These are phyloP conservation scores for Chaetomium sp. DNA, from an alignment of 2,329 filamentous ascomycete genomes.

Conservation along the genomic window DNA sequence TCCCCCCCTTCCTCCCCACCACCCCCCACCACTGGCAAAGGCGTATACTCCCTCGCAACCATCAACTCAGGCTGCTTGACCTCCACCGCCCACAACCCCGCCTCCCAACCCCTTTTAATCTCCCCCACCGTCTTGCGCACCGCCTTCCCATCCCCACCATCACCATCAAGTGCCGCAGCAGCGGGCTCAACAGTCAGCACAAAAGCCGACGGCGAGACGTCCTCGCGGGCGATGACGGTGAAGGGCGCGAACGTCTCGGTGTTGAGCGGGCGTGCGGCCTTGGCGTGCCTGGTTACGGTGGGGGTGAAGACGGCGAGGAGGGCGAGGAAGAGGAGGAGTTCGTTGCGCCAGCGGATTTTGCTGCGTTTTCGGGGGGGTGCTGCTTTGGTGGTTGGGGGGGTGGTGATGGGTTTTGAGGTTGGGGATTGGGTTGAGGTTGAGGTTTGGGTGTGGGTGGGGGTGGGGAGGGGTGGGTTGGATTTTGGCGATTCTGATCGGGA, in stretches of 20 bases:
- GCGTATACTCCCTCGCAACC: constrained; percentile 89
- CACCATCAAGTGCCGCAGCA: not conserved
- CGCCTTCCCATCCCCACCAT: not conserved
- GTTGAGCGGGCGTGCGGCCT: constrained; percentile 50
- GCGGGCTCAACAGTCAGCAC: constrained; percentile 64
- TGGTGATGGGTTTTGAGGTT: not conserved
- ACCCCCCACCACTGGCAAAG: constrained; percentile 64
- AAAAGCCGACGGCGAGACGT: constrained; percentile 67
- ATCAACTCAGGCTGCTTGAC: constrained; percentile 94
- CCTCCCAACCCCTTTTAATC: constrained; percentile 52
- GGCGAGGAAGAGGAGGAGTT: not conserved
- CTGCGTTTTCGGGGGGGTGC: not conserved
- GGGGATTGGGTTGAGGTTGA: not conserved
- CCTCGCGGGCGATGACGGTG: constrained; percentile 61
- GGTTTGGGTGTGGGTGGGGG: not conserved
- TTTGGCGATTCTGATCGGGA: not conserved
- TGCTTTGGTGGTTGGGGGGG: not conserved
- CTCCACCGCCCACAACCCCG: constrained; percentile 83
- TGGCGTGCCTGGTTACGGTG: not conserved
- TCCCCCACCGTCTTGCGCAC: not conserved
- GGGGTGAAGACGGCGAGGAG: not conserved
- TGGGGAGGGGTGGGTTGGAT: not conserved
- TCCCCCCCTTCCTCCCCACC: constrained; percentile 35
- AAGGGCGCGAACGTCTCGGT: constrained; percentile 65
- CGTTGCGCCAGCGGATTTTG: not conserved